These are phyloP conservation scores for Cicer bijugum DNA, from an alignment of 306 rosid genomes.

Conservation along the genomic window DNA sequence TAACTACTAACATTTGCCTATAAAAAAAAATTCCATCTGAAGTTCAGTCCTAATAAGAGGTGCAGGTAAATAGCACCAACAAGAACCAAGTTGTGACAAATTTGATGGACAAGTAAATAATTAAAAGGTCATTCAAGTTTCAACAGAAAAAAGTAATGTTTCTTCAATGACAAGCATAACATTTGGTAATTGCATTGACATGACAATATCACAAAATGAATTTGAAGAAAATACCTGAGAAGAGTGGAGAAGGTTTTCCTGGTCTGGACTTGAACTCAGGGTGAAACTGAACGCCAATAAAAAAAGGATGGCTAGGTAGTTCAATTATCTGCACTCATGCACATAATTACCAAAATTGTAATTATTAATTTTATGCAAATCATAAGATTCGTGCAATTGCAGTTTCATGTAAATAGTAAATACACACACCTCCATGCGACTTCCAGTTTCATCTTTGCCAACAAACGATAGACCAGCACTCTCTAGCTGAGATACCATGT, in stretches of 20 bases:
- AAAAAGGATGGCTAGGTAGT: conserved; percentile 81
- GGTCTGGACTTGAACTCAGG: conserved; percentile 92
- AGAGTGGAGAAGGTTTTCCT: conserved; percentile 79
- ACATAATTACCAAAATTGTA: conserved; percentile 32
- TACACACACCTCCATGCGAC: conserved; percentile 73
- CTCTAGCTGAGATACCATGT: conserved; percentile 77
- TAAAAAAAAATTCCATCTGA: no score
- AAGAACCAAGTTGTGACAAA: not conserved
- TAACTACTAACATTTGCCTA: no score
- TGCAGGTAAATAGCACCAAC: not conserved
- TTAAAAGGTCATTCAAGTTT: not conserved
- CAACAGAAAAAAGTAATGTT: not conserved
- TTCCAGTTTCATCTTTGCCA: conserved; percentile 80
- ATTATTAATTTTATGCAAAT: not conserved
- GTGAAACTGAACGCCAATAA: conserved; percentile 85
- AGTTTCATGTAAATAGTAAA: conserved; percentile 2
- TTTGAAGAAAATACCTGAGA: conserved; percentile 60
- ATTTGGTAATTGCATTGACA: not conserved
- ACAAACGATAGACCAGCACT: conserved; percentile 80
- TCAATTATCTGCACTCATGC: conserved; percentile 69
- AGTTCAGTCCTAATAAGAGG: no score
- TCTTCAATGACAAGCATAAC: conserved; percentile 2
- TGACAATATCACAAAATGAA: not conserved
- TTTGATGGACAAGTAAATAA: not conserved
- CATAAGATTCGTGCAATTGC: not conserved